Percentiles rank a stretch among this genome's conserved stretches.
These are phyloP conservation scores for Suaeda aralocaspica DNA, from an alignment of 148 eudicot species.

Conservation along the genomic window DNA sequence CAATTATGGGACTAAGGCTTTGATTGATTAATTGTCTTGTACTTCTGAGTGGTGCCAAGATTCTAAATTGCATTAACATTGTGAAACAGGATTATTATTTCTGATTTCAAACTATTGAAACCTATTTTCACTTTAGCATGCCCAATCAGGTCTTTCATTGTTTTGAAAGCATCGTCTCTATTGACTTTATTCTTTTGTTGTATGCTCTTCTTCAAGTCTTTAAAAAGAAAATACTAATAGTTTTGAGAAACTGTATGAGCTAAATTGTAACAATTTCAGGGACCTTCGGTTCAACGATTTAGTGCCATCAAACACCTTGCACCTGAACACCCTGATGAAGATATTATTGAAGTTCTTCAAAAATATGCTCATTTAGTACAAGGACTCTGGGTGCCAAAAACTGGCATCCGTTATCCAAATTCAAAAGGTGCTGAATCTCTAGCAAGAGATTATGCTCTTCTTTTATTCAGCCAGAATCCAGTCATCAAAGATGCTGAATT, in stretches of 20 bases:
- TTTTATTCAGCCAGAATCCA: slow-evolving; percentile 50
- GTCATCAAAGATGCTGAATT: slow-evolving; percentile 35
- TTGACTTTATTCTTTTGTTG: background rate
- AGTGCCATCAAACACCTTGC: slow-evolving; percentile 58
- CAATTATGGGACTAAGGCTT: too few relatives aligned
- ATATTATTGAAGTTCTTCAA: slow-evolving; percentile 48
- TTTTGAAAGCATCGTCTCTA: background rate
- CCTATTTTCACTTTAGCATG: background rate
- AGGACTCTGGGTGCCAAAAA: slow-evolving; percentile 82
- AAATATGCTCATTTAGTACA: slow-evolving; percentile 62
- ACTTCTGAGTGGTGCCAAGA: too few relatives aligned
- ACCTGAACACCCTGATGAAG: slow-evolving; percentile 50
- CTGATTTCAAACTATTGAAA: too few relatives aligned
- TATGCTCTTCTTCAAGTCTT: background rate
- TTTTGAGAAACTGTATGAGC: background rate
- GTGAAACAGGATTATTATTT: too few relatives aligned
- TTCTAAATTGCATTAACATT: too few relatives aligned
- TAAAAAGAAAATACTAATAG: background rate
- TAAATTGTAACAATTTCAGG: slow-evolving; percentile 35
- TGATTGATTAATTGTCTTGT: too few relatives aligned
- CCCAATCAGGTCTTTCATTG: background rate
- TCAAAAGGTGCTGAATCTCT: slow-evolving; percentile 19
- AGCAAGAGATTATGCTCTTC: slow-evolving; percentile 54
- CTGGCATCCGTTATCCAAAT: slow-evolving; percentile 29
- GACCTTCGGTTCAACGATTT: slow-evolving; percentile 58